These are phyloP conservation scores for Tricholoma hemisulphureum DNA, from an alignment of 768 basidiomycete genomes.

Conservation along the genomic window DNA sequence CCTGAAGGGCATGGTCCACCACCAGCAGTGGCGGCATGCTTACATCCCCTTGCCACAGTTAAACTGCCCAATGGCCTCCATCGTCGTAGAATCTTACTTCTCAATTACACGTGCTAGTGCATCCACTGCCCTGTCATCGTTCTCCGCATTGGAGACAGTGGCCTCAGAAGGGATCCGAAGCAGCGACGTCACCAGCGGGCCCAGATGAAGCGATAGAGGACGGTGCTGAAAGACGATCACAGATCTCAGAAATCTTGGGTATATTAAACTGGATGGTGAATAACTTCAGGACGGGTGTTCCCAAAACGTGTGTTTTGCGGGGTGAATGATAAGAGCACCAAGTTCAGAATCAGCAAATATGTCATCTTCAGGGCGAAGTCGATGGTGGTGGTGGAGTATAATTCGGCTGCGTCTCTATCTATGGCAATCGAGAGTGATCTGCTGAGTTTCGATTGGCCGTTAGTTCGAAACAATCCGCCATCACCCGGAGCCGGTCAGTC, in stretches of 20 bases:
- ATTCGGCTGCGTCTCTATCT: slow-evolving; percentile 15
- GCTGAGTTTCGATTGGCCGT: too few species aligned
- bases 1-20: slow-evolving; percentile 14
- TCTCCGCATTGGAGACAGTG: slow-evolving; percentile 40
- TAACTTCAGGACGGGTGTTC: slow-evolving; percentile 41
- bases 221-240: slow-evolving; percentile 1
- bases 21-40: slow-evolving; percentile 9
- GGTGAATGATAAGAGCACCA: slow-evolving; percentile 12
- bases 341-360: slow-evolving; percentile 20
- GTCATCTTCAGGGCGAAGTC: slow-evolving; percentile 20
- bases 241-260: slow-evolving; percentile 20
- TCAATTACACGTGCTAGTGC: slow-evolving; percentile 81
- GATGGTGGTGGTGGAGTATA: slow-evolving; percentile 7
- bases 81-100: slow-evolving; percentile 79
- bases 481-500: too few species aligned
- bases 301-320: slow-evolving; percentile 14
- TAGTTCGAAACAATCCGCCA: too few species aligned
- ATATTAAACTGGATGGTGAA: slow-evolving; percentile 39
- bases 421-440: too few species aligned
- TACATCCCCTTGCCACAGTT: slow-evolving; percentile 75
- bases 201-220: background rate
- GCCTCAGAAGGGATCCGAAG: slow-evolving; percentile 34
- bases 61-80: slow-evolving; percentile 92
- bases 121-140: slow-evolving; percentile 56
- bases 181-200: background rate